These are phyloP conservation scores for Teunomyces pallodes DNA, from an alignment of 805 yeast species.

Conservation along the genomic window DNA sequence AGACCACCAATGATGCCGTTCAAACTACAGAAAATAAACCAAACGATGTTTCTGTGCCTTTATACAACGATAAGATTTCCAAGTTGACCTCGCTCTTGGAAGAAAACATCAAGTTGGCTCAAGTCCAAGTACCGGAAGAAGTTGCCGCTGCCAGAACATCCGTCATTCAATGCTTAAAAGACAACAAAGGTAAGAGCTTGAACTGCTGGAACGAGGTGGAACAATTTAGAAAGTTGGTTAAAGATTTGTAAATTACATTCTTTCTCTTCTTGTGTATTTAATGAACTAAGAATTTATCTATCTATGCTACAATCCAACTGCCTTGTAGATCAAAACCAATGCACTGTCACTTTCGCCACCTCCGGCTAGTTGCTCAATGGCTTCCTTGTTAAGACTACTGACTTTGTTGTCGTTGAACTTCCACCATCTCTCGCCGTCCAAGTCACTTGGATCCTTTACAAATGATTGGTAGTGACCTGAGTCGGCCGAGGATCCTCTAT, in stretches of 20 bases:
- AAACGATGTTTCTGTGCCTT: conserved; percentile 21
- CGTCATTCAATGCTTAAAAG: conserved; percentile 59
- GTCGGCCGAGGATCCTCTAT: conserved; percentile 93
- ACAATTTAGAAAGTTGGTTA: conserved; percentile 59
- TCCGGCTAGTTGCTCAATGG: conserved; percentile 83
- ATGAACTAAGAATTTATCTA: neutral
- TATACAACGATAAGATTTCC: conserved; percentile 41
- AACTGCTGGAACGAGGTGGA: conserved; percentile 83
- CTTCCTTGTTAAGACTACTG: conserved; percentile 69
- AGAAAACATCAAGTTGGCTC: conserved; percentile 32
- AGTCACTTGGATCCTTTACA: conserved; percentile 65
- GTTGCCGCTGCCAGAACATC: conserved; percentile 46
- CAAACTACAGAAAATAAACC: conserved; percentile 24
- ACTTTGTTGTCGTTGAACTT: conserved; percentile 93
- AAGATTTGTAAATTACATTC: conserved; percentile 31
- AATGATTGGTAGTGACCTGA: conserved; percentile 97
- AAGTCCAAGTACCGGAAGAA: conserved; percentile 34
- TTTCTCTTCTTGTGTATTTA: neutral
- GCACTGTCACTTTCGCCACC: conserved; percentile 99
- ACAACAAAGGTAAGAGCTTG: conserved; percentile 62
- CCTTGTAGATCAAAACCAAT: conserved; percentile 80
- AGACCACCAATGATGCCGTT: conserved; percentile 44
- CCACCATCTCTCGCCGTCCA: conserved; percentile 81
- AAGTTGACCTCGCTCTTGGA: conserved; percentile 32
- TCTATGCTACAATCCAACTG: conserved; percentile 52